Evolutionary conservation across 192 early-diverging fungal genomes (phyloP).

Genomic region (Phlyctochytrium bullatum): DNA sequence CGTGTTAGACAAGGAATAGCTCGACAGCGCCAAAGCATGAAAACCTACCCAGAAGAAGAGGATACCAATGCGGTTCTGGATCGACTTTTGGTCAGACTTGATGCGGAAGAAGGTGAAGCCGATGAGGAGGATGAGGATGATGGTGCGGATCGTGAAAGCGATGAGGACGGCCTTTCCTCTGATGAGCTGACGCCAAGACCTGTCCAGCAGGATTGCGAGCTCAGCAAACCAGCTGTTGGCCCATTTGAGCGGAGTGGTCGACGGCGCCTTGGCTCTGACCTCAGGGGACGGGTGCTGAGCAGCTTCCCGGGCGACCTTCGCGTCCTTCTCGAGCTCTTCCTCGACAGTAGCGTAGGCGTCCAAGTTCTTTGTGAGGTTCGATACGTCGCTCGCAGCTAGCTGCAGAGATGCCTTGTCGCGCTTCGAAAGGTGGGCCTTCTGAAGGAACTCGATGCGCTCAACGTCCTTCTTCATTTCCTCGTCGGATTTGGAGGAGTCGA

Average conservation of each 20-base stretch:
- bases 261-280: no score
- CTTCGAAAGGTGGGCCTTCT: not conserved
- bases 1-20: no score
- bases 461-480: not conserved
- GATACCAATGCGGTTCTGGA: constrained; percentile 15
- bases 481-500: constrained; percentile 11
- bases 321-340: no score
- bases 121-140: constrained; percentile 46
- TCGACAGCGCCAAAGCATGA: no score
- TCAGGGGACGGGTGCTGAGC: no score
- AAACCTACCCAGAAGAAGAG: constrained; percentile 10
- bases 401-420: not conserved
- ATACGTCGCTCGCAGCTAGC: no score
- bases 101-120: constrained; percentile 30
- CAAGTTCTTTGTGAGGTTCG: no score
- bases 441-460: not conserved
- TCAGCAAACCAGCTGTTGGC: constrained; percentile 8
- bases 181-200: constrained; percentile 37
- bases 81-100: constrained; percentile 12
- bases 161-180: constrained; percentile 42
- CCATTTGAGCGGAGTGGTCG: no score
- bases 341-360: no score
- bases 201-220: constrained; percentile 28
- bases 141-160: constrained; percentile 50
- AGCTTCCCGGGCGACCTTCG: no score